These are phyloP conservation scores for Hansfordia pulvinata DNA, from an alignment of 2,329 filamentous ascomycete genomes.

Conservation along the genomic window DNA sequence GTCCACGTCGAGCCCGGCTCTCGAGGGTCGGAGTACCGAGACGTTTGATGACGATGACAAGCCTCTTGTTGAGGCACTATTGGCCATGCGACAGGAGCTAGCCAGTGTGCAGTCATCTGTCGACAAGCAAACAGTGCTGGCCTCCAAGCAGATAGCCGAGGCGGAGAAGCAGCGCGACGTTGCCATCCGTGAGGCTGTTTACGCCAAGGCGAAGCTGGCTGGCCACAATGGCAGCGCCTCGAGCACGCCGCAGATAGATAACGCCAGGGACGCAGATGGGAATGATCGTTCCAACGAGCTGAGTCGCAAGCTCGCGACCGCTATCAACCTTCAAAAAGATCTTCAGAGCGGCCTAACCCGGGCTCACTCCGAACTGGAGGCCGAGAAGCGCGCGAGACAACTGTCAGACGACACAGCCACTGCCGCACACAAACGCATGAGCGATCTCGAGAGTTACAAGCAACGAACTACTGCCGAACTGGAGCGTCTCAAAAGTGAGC, in stretches of 20 bases:
- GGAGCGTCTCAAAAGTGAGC: conserved; percentile 71
- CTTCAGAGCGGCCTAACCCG: conserved; percentile 65
- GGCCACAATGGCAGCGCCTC: conserved; percentile 56
- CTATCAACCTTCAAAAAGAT: conserved; percentile 66
- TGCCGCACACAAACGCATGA: conserved; percentile 69
- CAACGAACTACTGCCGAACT: conserved; percentile 75
- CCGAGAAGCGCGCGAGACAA: conserved; percentile 68
- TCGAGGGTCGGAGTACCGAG: conserved; percentile 66
- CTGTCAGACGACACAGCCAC: conserved; percentile 80
- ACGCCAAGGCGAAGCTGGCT: conserved; percentile 84
- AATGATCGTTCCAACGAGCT: conserved; percentile 58
- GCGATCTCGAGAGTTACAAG: conserved; percentile 71
- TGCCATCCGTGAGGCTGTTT: conserved; percentile 88
- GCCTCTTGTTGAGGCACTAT: conserved; percentile 78
- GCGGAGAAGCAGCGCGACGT: conserved; percentile 89
- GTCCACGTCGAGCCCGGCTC: conserved; percentile 51
- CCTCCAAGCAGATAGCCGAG: conserved; percentile 82
- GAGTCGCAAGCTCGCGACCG: conserved; percentile 67
- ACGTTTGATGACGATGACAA: conserved; percentile 85
- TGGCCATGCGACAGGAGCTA: conserved; percentile 83
- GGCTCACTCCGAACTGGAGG: conserved; percentile 56
- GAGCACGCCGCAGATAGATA: conserved; percentile 44
- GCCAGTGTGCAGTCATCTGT: conserved; percentile 82
- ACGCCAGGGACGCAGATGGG: conserved; percentile 39
- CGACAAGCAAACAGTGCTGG: conserved; percentile 73